Percentiles rank a stretch among this genome's conserved stretches.
Evolutionary conservation across 2,329 filamentous ascomycete genomes (phyloP).

Genomic region (Drechslerella stenobrocha): DNA sequence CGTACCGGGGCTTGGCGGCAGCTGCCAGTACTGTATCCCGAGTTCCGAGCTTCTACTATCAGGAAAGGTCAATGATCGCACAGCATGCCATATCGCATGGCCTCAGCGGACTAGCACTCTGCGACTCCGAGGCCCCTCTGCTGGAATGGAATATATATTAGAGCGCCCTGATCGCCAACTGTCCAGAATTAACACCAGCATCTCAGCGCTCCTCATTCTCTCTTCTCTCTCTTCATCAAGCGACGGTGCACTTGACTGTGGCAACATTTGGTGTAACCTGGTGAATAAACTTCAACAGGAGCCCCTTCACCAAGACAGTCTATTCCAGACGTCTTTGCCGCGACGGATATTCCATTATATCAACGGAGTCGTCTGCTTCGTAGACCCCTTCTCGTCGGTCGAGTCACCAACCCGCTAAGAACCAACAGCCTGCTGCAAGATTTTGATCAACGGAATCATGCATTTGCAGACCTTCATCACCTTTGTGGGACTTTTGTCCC

Average conservation of each 20-base stretch:
- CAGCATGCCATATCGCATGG: constrained; percentile 20
- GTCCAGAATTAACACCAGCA: constrained; percentile 24
- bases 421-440: constrained; percentile 15
- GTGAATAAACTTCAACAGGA: constrained; percentile 19
- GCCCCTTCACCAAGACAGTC: constrained; percentile 21
- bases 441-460: constrained; percentile 34
- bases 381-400: neutral
- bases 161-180: constrained; percentile 31
- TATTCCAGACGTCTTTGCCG: constrained; percentile 6
- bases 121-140: neutral
- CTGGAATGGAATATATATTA: constrained; percentile 32
- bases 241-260: constrained; percentile 20
- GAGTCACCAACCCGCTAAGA: neutral
- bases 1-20: constrained; percentile 1
- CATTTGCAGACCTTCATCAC: constrained; percentile 44
- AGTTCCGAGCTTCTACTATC: constrained; percentile 41
- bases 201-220: constrained; percentile 25
- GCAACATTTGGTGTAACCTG: constrained; percentile 35
- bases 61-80: constrained; percentile 40
- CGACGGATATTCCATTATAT: constrained; percentile 20
- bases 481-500: constrained; percentile 45
- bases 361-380: constrained; percentile 19
- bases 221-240: constrained; percentile 6
- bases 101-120: constrained; percentile 20
- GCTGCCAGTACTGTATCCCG: constrained; percentile 12